A percentile compares a stretch with the other conserved stretches of the same genome.
These are phyloP conservation scores for Pseudocercospora macadamiae DNA, from an alignment of 2,329 filamentous ascomycete genomes.

Conservation along the genomic window DNA sequence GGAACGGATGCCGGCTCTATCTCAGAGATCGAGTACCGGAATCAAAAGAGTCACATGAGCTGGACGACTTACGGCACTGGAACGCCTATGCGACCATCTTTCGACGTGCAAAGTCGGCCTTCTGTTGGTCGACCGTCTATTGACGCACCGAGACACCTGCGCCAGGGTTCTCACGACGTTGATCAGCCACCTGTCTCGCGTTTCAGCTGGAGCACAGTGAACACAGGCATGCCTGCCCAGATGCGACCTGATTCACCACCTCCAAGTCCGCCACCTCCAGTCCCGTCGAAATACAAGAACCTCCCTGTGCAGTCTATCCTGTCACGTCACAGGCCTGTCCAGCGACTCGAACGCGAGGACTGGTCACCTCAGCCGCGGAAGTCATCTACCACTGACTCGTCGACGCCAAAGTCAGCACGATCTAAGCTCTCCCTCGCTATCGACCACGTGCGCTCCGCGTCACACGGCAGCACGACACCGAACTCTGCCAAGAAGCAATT, in stretches of 20 bases:
- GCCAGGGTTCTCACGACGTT: conserved; percentile 1
- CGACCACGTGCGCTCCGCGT: conserved; percentile 13
- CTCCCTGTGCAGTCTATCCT: conserved; percentile 38
- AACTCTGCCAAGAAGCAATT: conserved; percentile 33
- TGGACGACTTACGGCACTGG: conserved; percentile 38
- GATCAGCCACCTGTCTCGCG: conserved; percentile 25
- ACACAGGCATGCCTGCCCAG: conserved; percentile 44
- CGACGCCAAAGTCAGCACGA: conserved; percentile 13
- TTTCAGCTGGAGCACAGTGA: conserved; percentile 48
- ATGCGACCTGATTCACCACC: conserved; percentile 43
- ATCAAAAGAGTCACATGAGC: conserved; percentile 37
- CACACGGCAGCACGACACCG: conserved; percentile 10
- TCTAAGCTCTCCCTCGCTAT: conserved; percentile 19
- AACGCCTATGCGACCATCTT: conserved; percentile 23
- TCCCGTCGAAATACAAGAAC: conserved; percentile 36
- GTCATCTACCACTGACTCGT: conserved; percentile 1
- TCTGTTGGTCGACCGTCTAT: conserved; percentile 24
- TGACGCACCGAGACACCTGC: conserved; percentile 2
- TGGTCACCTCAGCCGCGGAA: conserved; percentile 33
- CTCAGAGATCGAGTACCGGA: conserved; percentile 16
- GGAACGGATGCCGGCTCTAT: conserved; percentile 12
- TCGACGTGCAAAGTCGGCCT: conserved; percentile 20
- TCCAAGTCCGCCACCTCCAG: conserved; percentile 44
- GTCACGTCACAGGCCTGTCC: conserved; percentile 37
- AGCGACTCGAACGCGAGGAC: conserved; percentile 33